phyloP scores from a whole-genome alignment of 352 stramenopile genomes.

The Globisporangium middletonii region DNA sequence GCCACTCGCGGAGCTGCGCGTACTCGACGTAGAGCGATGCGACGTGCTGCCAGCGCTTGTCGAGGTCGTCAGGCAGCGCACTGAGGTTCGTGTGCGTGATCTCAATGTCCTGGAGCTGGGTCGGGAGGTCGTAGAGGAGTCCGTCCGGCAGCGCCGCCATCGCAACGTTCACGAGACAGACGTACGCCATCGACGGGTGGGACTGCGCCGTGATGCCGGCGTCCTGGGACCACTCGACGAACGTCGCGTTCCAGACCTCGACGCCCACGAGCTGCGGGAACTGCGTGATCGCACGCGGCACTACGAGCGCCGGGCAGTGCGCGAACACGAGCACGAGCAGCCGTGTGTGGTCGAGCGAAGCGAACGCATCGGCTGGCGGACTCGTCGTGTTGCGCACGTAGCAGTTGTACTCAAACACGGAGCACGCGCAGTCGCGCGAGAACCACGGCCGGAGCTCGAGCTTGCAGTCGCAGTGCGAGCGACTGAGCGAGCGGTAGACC shows the following conservation, averaged over 20 bases:
- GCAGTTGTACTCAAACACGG: slow-evolving; percentile 16
- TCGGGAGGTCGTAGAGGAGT: slow-evolving; percentile 11
- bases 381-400: background rate
- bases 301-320: slow-evolving; percentile 15
- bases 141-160: slow-evolving; percentile 12
- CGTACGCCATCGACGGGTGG: slow-evolving; percentile 13
- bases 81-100: slow-evolving; percentile 17
- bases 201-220: slow-evolving; percentile 7
- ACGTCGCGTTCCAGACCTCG: slow-evolving; percentile 22
- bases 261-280: slow-evolving; percentile 18
- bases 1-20: slow-evolving; percentile 7
- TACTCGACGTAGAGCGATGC: slow-evolving; percentile 22
- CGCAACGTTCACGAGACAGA: slow-evolving; percentile 15
- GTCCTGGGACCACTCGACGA: slow-evolving; percentile 11
- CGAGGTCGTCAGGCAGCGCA: slow-evolving; percentile 13
- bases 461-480: slow-evolving; percentile 8
- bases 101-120: slow-evolving; percentile 18
- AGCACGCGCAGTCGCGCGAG: slow-evolving; percentile 14
- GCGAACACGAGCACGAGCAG: slow-evolving; percentile 16
- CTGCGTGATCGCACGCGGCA: slow-evolving; percentile 11
- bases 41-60: slow-evolving; percentile 9
- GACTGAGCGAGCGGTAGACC: background rate
- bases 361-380: slow-evolving; percentile 3
- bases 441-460: slow-evolving; percentile 8
- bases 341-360: slow-evolving; percentile 8